Evolutionary conservation across 148 eudicot genomes (phyloP).

Genomic region (Diospyros lotus): DNA sequence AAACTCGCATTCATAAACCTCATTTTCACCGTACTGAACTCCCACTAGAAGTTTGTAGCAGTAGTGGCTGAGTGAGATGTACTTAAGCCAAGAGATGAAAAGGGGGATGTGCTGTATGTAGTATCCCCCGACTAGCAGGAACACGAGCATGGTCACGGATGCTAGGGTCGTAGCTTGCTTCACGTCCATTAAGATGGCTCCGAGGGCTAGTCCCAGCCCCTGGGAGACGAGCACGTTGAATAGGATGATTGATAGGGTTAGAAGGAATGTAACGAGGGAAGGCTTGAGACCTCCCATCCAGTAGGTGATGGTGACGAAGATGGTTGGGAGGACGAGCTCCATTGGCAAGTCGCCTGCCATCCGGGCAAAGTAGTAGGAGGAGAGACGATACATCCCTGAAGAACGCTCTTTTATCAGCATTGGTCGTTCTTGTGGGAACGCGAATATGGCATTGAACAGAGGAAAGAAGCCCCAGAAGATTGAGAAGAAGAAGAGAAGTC

Average conservation of each 20-base stretch:
- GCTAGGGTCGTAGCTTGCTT: constrained; percentile 76
- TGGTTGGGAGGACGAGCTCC: constrained; percentile 84
- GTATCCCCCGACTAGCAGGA: constrained; percentile 73
- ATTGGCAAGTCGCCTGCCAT: constrained; percentile 76
- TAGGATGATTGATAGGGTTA: constrained; percentile 53
- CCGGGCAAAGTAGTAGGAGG: constrained; percentile 75
- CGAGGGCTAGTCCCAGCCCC: constrained; percentile 82
- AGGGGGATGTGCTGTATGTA: constrained; percentile 65
- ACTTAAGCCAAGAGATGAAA: constrained; percentile 73
- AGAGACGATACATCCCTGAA: constrained; percentile 80
- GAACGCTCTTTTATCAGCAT: constrained; percentile 64
- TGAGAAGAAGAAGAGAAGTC: constrained; percentile 84
- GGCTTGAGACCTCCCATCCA: constrained; percentile 94
- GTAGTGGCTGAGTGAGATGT: constrained; percentile 65
- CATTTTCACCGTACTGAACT: constrained; percentile 56
- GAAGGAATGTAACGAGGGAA: constrained; percentile 37
- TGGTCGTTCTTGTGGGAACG: constrained; percentile 81
- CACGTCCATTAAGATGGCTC: constrained; percentile 76
- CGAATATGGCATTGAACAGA: constrained; percentile 64
- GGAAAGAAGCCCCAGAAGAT: constrained; percentile 97
- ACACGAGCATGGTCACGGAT: constrained; percentile 72
- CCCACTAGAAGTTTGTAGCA: constrained; percentile 77
- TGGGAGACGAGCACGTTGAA: constrained; percentile 79
- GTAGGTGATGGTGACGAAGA: constrained; percentile 56
- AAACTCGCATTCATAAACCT: constrained; percentile 54